Base-by-base conservation (phyloP, 805 yeast species). In the Saccharomycodes ludwigii region DNA sequence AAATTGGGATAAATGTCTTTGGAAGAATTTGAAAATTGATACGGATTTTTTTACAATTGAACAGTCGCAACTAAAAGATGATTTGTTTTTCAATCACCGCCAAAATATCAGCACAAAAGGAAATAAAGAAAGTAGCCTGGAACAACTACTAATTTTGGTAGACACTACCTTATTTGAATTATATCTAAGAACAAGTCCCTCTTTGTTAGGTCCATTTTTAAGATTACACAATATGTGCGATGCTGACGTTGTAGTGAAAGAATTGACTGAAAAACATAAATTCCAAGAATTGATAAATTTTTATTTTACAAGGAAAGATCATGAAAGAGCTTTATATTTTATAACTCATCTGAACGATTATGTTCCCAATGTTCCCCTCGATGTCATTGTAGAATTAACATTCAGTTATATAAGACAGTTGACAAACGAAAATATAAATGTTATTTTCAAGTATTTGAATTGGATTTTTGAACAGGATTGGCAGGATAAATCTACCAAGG, bases 131-230 rank as follows among this genome's bases (percentile, higher is more conserved):
- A 45, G 50, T 2, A 46, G 57, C 6, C 66, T 69, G 0, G 50
- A 61, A 8, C 55, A 71, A 28, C 48, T 63, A 4, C 48, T 63
- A 4, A 46, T 45, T 4, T 37, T 67, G 2, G 68, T 91, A 2
- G 98, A 88, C 47, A 79, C 94, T 0, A 65, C 83, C 1, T 60
- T 91, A 13, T 83, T 88, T 44, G 62, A 71, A 31, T 71, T 91
- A 37, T 88, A 91, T 48, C 60, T 73, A 36, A 48, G 72, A n/a
- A 70, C 71, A 19, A 71, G 72, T 33, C 80, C 82, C 0, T 67
- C 77, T 39, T 62, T 88, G 49, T 67, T 88, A 10, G 94, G 88
- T 0, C 91, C 97, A 0, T 67, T 88, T 14, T 62, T 88, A 4
- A 63, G 97, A 30, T 65, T 84, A 2, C 68, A 71, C 18, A 91